These are phyloP conservation scores for Selaginella tamariscina DNA, from an alignment of 75 land plant genomes.

Conservation along the genomic window DNA sequence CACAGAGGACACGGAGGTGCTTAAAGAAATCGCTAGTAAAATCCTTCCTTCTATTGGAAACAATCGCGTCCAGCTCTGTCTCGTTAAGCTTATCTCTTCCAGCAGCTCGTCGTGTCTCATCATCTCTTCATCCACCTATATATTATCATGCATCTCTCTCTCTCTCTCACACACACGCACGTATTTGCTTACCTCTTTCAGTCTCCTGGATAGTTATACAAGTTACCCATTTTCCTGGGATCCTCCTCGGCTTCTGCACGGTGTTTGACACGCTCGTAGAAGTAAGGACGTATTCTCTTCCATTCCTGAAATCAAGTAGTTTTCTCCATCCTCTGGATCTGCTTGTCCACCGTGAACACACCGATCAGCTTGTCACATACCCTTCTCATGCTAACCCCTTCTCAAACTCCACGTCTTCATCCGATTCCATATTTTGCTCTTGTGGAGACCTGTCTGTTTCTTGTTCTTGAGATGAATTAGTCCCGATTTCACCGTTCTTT, in stretches of 20 bases:
- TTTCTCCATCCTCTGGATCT: slow-evolving; percentile 79
- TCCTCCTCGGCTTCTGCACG: slow-evolving; percentile 48
- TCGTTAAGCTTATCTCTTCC: slow-evolving; percentile 32
- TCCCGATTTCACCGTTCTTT: too few species aligned
- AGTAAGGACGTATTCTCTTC: slow-evolving; percentile 58
- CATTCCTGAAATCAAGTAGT: slow-evolving; percentile 72
- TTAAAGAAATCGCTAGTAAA: slow-evolving; percentile 85
- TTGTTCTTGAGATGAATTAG: too few species aligned
- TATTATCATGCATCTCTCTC: not conserved
- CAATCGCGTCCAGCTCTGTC: slow-evolving; percentile 42
- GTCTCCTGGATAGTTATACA: slow-evolving; percentile 39
- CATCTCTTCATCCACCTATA: slow-evolving; percentile 88
- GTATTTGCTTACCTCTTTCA: slow-evolving; percentile 53
- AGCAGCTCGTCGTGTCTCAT: slow-evolving; percentile 78
- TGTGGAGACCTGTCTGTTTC: too few species aligned
- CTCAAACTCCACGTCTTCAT: slow-evolving; percentile 42
- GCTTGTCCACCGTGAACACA: slow-evolving; percentile 60
- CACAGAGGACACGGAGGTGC: slow-evolving; percentile 59
- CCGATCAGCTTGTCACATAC: slow-evolving; percentile 89
- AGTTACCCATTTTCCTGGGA: slow-evolving; percentile 40
- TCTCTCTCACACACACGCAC: not conserved
- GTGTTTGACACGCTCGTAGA: slow-evolving; percentile 42
- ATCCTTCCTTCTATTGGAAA: slow-evolving; percentile 71
- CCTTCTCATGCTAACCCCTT: slow-evolving; percentile 53
- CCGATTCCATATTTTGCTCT: too few species aligned